phyloP scores from a whole-genome alignment of 2,329 filamentous ascomycete genomes.

The Penicillium sp. region DNA sequence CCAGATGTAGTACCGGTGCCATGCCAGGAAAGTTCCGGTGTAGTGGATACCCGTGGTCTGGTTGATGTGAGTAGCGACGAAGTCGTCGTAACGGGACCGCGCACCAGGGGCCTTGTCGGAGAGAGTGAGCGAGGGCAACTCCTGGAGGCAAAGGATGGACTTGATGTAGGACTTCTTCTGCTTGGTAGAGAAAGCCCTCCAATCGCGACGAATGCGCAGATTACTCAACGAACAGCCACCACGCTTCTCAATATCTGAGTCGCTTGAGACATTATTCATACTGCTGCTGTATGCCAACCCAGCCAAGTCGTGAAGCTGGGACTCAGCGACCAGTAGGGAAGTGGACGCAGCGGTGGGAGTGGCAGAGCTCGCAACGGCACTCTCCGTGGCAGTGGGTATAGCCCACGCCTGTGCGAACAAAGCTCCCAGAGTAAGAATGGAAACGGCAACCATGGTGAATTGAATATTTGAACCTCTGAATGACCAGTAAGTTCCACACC shows the following conservation, averaged over 20 bases:
- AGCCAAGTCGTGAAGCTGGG: conserved; percentile 16
- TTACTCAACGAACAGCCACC: conserved; percentile 14
- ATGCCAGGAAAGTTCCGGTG: conserved; percentile 32
- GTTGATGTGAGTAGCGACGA: conserved; percentile 50
- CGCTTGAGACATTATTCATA: conserved; percentile 2
- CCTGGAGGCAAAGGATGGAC: conserved; percentile 47
- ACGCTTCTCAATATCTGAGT: conserved; percentile 1
- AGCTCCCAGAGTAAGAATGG: conserved; percentile 13
- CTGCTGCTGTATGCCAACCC: conserved; percentile 12
- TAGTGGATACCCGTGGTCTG: conserved; percentile 47
- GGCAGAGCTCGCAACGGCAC: neutral
- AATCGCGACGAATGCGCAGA: conserved; percentile 26
- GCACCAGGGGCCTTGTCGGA: conserved; percentile 42
- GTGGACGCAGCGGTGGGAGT: conserved; percentile 5
- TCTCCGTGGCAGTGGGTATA: conserved; percentile 8
- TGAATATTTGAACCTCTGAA: neutral
- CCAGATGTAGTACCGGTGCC: conserved; percentile 37
- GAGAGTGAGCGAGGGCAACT: conserved; percentile 37
- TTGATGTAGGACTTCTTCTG: conserved; percentile 45
- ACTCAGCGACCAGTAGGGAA: conserved; percentile 8
- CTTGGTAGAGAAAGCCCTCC: conserved; percentile 30
- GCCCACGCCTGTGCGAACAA: conserved; percentile 14
- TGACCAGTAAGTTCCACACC: neutral
- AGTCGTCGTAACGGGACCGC: conserved; percentile 52
- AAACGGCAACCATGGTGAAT: conserved; percentile 16